Conservation (phyloP, 1,284 basidiomycete genomes). For the Papiliotrema terrestris region DNA sequence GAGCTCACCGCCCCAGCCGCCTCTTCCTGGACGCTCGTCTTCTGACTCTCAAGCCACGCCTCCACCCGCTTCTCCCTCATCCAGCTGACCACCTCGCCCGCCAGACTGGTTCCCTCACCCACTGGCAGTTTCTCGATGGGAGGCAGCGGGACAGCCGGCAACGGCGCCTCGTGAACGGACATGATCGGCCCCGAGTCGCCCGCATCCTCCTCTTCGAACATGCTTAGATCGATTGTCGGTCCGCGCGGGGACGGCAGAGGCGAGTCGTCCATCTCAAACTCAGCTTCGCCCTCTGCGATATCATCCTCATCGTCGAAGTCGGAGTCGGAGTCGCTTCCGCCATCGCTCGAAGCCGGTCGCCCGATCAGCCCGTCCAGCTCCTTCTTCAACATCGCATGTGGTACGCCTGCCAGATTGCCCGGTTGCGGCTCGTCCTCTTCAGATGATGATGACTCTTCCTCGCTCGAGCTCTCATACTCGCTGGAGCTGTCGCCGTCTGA, state of each 20-base stretch:
- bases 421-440: not conserved
- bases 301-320: slow-evolving; percentile 21
- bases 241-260: slow-evolving; percentile 10
- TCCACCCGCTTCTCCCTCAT: slow-evolving; percentile 42
- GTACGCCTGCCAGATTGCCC: not conserved
- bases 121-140: slow-evolving; percentile 41
- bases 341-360: not conserved
- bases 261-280: slow-evolving; percentile 17
- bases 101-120: slow-evolving; percentile 35
- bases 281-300: slow-evolving; percentile 20
- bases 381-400: not conserved
- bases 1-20: not conserved
- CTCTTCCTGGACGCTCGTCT: not conserved
- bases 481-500: slow-evolving; percentile 25
- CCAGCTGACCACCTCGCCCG: slow-evolving; percentile 50
- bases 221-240: slow-evolving; percentile 8
- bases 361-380: slow-evolving; percentile 15
- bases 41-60: slow-evolving; percentile 24
- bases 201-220: slow-evolving; percentile 26
- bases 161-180: slow-evolving; percentile 48
- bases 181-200: slow-evolving; percentile 29
- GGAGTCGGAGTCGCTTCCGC: not conserved
- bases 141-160: slow-evolving; percentile 41
- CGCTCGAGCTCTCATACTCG: slow-evolving; percentile 24
- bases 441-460: slow-evolving; percentile 5